Base-by-base conservation (phyloP, 164 flowering plant species). In the Litsea cubeba region DNA sequence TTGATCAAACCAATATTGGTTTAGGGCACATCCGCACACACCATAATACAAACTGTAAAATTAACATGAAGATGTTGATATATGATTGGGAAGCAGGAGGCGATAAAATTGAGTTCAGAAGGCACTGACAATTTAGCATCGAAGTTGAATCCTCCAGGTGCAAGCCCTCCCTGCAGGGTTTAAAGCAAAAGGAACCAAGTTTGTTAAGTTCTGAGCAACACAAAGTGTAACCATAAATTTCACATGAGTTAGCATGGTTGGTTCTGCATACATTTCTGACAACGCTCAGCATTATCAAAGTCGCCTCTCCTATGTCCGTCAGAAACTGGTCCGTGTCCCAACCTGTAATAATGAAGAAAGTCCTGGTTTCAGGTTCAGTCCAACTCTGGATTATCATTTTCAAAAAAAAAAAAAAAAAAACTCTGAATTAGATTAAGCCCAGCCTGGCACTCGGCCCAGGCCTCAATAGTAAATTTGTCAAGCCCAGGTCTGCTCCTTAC, bases 261-360 rank as follows among this genome's bases (percentile, higher is more conserved):
- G 22, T 40, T 35, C 68, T 17, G 74, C 95, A 11, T 85, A 95
- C 99, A 87, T 95, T 95, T 80, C 86, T 87, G 62, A 93, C 86
- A 11, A 95, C 98, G 58, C 89, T 89, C 12, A 84, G 85, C 98
- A 93, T 93, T 75, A 93, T 88, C 85, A 87, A 32, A 22, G 99
- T 95, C 60, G 98, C 98, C 86, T 95, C 98, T 64, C 79, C 83
- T 72, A 91, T 79, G 79, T 93, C 99, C 22, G 92, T 92, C 72
- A 95, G 84, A 83, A 95, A 95, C 85, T 95, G 92, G 81, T 95
- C 99, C 18, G 99, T 95, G 73, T 95, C 99, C 99, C 99, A 95
- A 77, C 99, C 99, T 93, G 84, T 46, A 75, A n/a, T 7, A 25
- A 62, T 11, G 14, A 71, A 23, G 14, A 71, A 20, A 75, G 62